These are phyloP conservation scores for Phaeosphaeria sp. DNA, from an alignment of 2,329 filamentous ascomycete species.

Conservation along the genomic window DNA sequence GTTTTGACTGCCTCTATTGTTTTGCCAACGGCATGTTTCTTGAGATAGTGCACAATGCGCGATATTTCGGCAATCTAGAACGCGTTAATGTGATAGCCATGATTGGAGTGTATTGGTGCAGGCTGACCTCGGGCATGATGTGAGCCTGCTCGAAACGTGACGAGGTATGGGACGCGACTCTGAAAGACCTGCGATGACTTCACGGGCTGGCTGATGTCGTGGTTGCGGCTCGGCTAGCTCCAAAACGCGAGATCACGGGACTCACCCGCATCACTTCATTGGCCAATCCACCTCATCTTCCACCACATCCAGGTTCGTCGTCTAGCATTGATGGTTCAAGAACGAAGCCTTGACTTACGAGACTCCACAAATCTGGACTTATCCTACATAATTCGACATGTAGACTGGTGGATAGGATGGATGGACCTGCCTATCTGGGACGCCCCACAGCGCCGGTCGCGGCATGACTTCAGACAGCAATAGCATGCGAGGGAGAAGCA, in stretches of 20 bases:
- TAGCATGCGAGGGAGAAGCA: constrained; percentile 25
- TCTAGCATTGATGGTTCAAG: no score
- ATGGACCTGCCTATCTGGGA: constrained; percentile 28
- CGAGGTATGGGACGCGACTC: background rate
- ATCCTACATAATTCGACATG: no score
- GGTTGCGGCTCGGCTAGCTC: constrained; percentile 13
- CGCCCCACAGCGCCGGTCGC: constrained; percentile 26
- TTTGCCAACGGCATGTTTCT: constrained; percentile 82
- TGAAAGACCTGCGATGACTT: background rate
- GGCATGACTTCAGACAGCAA: constrained; percentile 25
- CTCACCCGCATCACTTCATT: constrained; percentile 29
- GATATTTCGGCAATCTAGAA: constrained; percentile 67
- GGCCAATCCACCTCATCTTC: constrained; percentile 16
- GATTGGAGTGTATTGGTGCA: constrained; percentile 1
- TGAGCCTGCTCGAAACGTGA: background rate
- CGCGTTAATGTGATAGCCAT: constrained; percentile 12
- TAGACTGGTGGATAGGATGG: no score
- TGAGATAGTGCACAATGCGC: constrained; percentile 84
- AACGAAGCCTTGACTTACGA: no score
- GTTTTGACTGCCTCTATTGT: constrained; percentile 73
- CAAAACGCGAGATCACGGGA: constrained; percentile 37
- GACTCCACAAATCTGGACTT: no score
- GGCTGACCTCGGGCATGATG: constrained; percentile 47
- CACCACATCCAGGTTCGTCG: background rate
- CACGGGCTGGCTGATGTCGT: background rate